These are phyloP conservation scores for Talaromyces sp. DNA, from an alignment of 2,329 filamentous ascomycete species.

Conservation along the genomic window DNA sequence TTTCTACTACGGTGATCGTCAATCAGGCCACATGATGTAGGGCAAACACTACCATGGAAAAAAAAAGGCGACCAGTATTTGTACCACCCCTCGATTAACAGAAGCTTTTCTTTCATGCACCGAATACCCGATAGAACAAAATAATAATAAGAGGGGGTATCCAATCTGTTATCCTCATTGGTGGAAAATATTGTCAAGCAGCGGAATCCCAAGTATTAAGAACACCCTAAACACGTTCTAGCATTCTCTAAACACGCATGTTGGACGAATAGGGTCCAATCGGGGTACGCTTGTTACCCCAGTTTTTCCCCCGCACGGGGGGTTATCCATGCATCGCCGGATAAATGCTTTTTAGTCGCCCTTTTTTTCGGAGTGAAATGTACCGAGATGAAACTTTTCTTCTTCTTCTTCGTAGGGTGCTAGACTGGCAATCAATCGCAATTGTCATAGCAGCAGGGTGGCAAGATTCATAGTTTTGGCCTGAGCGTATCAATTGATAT, in stretches of 20 bases:
- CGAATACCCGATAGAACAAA: background rate
- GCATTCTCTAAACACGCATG: background rate
- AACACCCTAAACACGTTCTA: background rate
- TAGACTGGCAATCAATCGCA: background rate
- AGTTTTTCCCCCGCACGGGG: constrained; percentile 8
- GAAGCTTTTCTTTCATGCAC: background rate
- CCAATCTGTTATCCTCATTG: background rate
- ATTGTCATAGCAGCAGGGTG: background rate
- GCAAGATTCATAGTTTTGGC: background rate
- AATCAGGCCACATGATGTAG: background rate
- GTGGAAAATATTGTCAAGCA: background rate
- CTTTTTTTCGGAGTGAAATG: background rate
- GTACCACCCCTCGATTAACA: background rate
- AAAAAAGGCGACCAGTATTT: background rate
- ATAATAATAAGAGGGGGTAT: background rate
- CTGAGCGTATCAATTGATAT: background rate
- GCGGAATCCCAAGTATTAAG: background rate
- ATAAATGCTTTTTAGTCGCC: background rate
- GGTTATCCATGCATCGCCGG: background rate
- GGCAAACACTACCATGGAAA: background rate
- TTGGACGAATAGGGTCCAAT: background rate
- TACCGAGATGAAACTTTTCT: background rate
- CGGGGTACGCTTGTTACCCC: background rate
- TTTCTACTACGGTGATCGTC: background rate
- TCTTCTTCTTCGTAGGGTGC: background rate